These are phyloP conservation scores for Scedosporium apiospermum DNA, from an alignment of 2,329 filamentous ascomycete species.

Conservation along the genomic window DNA sequence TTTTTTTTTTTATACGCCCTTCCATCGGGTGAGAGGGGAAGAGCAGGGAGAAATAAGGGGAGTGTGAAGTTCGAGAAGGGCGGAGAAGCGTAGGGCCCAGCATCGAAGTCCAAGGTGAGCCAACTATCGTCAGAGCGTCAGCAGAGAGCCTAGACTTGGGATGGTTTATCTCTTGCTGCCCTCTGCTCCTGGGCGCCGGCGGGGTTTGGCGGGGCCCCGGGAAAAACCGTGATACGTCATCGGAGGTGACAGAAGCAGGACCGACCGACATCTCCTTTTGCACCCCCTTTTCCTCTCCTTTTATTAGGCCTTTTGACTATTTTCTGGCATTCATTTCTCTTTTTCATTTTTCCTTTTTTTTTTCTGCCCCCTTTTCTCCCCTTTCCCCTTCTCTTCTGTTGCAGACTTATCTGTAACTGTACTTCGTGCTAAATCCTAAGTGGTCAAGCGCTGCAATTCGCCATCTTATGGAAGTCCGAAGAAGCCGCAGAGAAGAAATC, in stretches of 20 bases:
- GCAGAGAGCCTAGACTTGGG: too few relatives aligned
- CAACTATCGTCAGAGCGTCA: background rate
- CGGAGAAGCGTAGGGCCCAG: background rate
- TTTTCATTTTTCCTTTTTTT: background rate
- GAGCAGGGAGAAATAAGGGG: background rate
- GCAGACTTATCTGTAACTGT: too few relatives aligned
- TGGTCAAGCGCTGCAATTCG: background rate
- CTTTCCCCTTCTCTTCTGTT: background rate
- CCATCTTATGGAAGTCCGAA: background rate
- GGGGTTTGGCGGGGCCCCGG: too few relatives aligned
- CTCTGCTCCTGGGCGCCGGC: too few relatives aligned
- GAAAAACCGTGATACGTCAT: too few relatives aligned
- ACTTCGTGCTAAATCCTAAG: background rate
- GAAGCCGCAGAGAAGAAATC: background rate
- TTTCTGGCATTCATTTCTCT: background rate
- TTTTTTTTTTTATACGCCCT: background rate
- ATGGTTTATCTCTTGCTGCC: too few relatives aligned
- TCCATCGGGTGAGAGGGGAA: background rate
- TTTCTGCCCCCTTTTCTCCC: background rate
- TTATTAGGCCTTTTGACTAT: background rate
- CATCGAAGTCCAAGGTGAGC: background rate
- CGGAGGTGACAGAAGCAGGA: background rate
- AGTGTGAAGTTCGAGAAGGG: background rate
- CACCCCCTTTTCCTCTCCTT: too few relatives aligned
- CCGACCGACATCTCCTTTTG: background rate